Percentiles rank a stretch among this genome's conserved stretches.
phyloP scores from a whole-genome alignment of 2,329 filamentous ascomycete species.

The Sarocladium strictum region DNA sequence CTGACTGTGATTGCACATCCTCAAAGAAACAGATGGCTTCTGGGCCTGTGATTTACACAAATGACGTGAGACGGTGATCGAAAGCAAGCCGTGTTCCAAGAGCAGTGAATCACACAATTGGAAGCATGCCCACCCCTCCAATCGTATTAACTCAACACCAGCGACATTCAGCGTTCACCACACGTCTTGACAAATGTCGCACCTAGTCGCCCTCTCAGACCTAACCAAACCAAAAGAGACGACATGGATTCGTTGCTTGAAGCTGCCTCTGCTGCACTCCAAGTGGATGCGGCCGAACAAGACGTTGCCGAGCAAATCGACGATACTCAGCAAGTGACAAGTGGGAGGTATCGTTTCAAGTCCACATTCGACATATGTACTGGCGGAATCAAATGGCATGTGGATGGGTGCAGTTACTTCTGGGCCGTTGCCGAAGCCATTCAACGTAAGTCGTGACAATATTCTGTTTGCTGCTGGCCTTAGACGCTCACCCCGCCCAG shows the following conservation, averaged over 20 bases:
- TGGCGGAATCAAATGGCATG: constrained; percentile 80
- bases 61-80: not conserved
- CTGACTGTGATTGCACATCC: not conserved
- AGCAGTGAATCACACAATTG: not conserved
- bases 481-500: constrained; percentile 26
- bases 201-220: no score
- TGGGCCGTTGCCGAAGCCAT: constrained; percentile 77
- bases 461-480: not conserved
- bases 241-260: not conserved
- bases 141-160: not conserved
- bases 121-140: not conserved
- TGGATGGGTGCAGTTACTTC: constrained; percentile 80
- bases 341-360: constrained; percentile 43
- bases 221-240: not conserved
- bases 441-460: constrained; percentile 41
- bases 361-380: constrained; percentile 69
- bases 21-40: not conserved
- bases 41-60: not conserved
- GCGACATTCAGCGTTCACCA: no score
- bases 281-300: not conserved
- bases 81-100: not conserved
- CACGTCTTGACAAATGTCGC: no score
- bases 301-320: not conserved
- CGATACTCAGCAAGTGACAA: not conserved
- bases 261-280: not conserved